These are phyloP conservation scores for Hirschioporus abietinus DNA, from an alignment of 768 basidiomycete genomes.

Conservation along the genomic window DNA sequence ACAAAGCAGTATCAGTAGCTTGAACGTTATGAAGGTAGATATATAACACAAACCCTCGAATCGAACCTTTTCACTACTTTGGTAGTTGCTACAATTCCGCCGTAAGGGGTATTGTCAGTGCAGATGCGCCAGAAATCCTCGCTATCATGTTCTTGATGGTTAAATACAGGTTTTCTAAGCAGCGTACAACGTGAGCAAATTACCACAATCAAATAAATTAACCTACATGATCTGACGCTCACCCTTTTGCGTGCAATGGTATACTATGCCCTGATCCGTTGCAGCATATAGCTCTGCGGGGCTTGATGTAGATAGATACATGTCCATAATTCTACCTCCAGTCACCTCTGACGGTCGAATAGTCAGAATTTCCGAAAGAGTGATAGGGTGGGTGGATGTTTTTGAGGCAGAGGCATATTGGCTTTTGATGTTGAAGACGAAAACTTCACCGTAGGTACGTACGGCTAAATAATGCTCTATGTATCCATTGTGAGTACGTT, in stretches of 20 bases:
- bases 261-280: slow-evolving; percentile 49
- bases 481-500: slow-evolving; percentile 4
- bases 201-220: neutral
- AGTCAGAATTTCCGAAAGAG: slow-evolving; percentile 6
- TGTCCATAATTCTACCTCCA: slow-evolving; percentile 40
- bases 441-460: slow-evolving; percentile 43
- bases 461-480: slow-evolving; percentile 30
- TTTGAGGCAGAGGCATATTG: neutral
- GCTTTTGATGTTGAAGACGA: slow-evolving; percentile 31
- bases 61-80: slow-evolving; percentile 43
- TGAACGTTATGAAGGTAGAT: neutral
- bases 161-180: neutral
- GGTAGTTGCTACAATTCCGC: slow-evolving; percentile 45
- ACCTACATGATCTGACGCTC: slow-evolving; percentile 39
- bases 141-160: neutral
- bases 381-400: neutral
- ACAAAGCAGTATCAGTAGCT: neutral
- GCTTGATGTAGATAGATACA: slow-evolving; percentile 31
- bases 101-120: slow-evolving; percentile 15
- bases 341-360: slow-evolving; percentile 37
- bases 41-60: slow-evolving; percentile 41
- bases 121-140: neutral
- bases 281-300: slow-evolving; percentile 35
- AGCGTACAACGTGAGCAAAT: neutral
- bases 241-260: slow-evolving; percentile 34